A percentile compares a stretch with the other conserved stretches of the same genome.
phyloP scores from a whole-genome alignment of 208 protist genomes.

The Crithidia fasciculata region DNA sequence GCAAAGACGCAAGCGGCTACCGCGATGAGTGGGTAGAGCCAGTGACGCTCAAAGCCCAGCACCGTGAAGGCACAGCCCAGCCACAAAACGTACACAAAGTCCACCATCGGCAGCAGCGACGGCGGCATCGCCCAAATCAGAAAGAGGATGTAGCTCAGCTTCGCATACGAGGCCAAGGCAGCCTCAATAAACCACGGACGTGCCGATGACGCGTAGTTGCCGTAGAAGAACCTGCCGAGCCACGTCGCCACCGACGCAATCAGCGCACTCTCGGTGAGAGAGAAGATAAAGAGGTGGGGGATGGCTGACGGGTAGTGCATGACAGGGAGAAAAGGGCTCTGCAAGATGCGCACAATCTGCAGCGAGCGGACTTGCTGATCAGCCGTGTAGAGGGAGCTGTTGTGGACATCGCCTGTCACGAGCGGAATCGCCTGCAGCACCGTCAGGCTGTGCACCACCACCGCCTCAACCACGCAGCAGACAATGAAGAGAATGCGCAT shows the following conservation, averaged over 20 bases:
- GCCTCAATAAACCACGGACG: constrained; percentile 62
- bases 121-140: constrained; percentile 81
- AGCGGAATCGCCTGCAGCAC: constrained; percentile 37
- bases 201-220: constrained; percentile 42
- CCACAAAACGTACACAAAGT: constrained; percentile 76
- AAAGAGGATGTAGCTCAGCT: constrained; percentile 75
- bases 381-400: constrained; percentile 17
- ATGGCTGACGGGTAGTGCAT: constrained; percentile 63
- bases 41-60: constrained; percentile 34
- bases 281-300: constrained; percentile 64
- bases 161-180: constrained; percentile 57
- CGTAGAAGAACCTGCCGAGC: constrained; percentile 48
- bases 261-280: constrained; percentile 65
- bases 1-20: constrained; percentile 39
- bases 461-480: constrained; percentile 75
- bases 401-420: constrained; percentile 3
- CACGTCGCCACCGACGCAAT: constrained; percentile 52
- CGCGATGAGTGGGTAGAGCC: constrained; percentile 35
- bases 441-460: constrained; percentile 62
- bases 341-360: constrained; percentile 70
- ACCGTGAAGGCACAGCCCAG: constrained; percentile 57
- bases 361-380: constrained; percentile 44
- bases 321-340: constrained; percentile 42
- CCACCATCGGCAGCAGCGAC: constrained; percentile 63
- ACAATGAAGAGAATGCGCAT: constrained; percentile 32